phyloP scores from a whole-genome alignment of 179 eudicot species.

The Vitellaria paradoxa region DNA sequence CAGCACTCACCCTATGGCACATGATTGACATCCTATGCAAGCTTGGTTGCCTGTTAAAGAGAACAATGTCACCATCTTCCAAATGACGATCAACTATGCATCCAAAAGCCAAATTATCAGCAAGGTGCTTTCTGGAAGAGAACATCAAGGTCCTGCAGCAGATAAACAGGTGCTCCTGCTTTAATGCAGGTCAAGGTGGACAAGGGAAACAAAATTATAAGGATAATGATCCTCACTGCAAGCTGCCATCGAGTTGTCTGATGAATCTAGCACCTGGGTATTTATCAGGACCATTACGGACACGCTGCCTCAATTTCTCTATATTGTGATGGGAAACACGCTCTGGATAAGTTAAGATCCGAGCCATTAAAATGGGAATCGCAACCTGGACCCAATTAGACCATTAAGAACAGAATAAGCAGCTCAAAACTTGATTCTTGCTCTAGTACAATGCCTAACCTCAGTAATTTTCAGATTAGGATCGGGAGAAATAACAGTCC shows the following conservation, averaged over 20 bases:
- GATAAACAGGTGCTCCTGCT: neutral
- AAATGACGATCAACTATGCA: constrained; percentile 81
- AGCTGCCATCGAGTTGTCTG: constrained; percentile 55
- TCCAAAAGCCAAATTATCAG: constrained; percentile 89
- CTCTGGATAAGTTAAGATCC: constrained; percentile 82
- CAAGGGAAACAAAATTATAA: neutral
- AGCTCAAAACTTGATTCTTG: neutral
- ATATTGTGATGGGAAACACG: constrained; percentile 83
- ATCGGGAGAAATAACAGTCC: constrained; percentile 97
- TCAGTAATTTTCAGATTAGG: constrained; percentile 94
- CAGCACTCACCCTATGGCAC: constrained; percentile 78
- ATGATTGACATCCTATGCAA: constrained; percentile 99
- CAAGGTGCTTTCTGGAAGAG: constrained; percentile 61
- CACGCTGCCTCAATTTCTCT: constrained; percentile 90
- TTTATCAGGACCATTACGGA: constrained; percentile 88
- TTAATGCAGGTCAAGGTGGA: constrained; percentile 2
- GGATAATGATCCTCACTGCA: constrained; percentile 41
- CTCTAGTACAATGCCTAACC: constrained; percentile 38
- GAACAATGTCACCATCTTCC: constrained; percentile 93
- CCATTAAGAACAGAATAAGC: constrained; percentile 3
- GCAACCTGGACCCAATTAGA: constrained; percentile 61
- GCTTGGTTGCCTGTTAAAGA: constrained; percentile 97
- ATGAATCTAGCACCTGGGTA: constrained; percentile 93
- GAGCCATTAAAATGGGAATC: constrained; percentile 86
- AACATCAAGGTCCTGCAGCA: constrained; percentile 64